Conservation (phyloP, 148 eudicot species). For the Rheum nobile region DNA sequence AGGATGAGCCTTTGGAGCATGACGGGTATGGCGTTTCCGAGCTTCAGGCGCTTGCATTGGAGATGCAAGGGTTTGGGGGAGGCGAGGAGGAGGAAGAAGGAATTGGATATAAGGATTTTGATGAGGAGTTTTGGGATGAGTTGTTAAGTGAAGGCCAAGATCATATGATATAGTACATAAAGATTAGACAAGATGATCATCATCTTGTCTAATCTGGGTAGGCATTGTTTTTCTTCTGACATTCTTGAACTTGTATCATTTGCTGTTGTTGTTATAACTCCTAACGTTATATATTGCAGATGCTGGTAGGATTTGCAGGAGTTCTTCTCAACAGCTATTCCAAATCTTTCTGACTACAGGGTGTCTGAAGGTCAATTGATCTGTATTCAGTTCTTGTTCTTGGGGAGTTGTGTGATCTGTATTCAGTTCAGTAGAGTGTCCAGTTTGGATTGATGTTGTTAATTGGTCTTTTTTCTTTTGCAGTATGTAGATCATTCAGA, state of each 20-base stretch:
- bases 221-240: too few species aligned
- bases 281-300: background rate
- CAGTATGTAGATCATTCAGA: background rate
- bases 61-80: constrained; percentile 68
- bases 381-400: background rate
- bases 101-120: constrained; percentile 38
- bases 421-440: too few species aligned
- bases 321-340: constrained; percentile 5
- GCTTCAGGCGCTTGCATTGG: constrained; percentile 82
- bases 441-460: background rate
- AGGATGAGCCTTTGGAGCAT: background rate
- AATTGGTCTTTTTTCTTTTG: background rate
- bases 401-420: background rate
- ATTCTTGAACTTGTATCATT: too few species aligned
- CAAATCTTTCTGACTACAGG: background rate
- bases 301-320: constrained; percentile 1
- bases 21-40: constrained; percentile 33
- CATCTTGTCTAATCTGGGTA: too few species aligned
- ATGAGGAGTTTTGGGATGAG: constrained; percentile 89
- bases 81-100: constrained; percentile 16
- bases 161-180: too few species aligned
- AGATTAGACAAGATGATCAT: too few species aligned
- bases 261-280: background rate
- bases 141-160: constrained; percentile 32
- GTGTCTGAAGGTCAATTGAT: background rate